A percentile compares a stretch with the other conserved stretches of the same genome.
Evolutionary conservation across 2,329 filamentous ascomycete species (phyloP).

Genomic region (Cladophialophora carrionii): DNA sequence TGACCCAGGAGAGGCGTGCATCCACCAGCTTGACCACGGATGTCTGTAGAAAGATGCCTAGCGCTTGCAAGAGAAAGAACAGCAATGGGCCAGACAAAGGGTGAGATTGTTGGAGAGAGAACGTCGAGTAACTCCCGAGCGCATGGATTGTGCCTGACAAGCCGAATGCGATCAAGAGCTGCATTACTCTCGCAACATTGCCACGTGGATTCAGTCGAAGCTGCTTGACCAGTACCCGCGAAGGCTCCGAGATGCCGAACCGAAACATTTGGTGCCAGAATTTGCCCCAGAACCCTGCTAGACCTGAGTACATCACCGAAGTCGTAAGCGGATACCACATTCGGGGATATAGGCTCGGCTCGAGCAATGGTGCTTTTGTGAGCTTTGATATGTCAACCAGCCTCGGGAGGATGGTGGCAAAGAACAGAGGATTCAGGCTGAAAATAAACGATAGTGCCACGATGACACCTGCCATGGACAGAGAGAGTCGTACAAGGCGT

Average conservation of each 20-base stretch:
- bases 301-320: conserved; percentile 61
- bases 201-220: conserved; percentile 26
- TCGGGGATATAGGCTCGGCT: conserved; percentile 65
- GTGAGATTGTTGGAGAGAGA: conserved; percentile 58
- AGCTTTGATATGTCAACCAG: conserved; percentile 52
- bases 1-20: conserved; percentile 43
- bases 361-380: conserved; percentile 62
- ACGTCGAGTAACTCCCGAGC: conserved; percentile 67
- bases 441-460: conserved; percentile 65
- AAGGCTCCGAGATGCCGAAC: conserved; percentile 54
- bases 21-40: conserved; percentile 41
- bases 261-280: conserved; percentile 95
- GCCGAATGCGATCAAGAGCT: conserved; percentile 62
- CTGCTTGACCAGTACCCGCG: conserved; percentile 28
- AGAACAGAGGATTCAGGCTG: conserved; percentile 63
- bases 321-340: conserved; percentile 56
- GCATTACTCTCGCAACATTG: conserved; percentile 44
- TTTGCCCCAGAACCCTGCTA: conserved; percentile 79
- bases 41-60: conserved; percentile 67
- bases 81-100: conserved; percentile 57
- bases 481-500: conserved; percentile 59
- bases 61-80: conserved; percentile 74
- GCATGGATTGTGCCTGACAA: conserved; percentile 72
- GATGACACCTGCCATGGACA: conserved; percentile 62
- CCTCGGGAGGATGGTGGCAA: conserved; percentile 55